A percentile compares a stretch with the other conserved stretches of the same genome.
These are phyloP conservation scores for Xylariaceae sp. DNA, from an alignment of 2,329 filamentous ascomycete genomes.

Conservation along the genomic window DNA sequence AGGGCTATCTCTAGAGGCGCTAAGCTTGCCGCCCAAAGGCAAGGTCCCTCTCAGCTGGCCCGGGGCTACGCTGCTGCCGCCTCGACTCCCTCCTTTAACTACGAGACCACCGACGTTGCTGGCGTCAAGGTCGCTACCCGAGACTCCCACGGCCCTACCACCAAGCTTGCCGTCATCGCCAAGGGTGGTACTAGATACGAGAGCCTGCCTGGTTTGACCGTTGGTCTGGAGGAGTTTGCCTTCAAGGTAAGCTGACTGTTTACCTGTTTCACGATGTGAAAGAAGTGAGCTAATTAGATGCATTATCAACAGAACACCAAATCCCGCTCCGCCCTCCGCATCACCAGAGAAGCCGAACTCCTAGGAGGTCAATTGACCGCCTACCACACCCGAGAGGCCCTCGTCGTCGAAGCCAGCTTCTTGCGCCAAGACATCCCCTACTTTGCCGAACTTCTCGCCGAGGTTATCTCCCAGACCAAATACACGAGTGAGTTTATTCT, in stretches of 20 bases:
- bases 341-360: constrained; percentile 91
- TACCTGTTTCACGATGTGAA: constrained; percentile 2
- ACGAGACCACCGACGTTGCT: constrained; percentile 79
- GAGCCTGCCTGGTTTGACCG: constrained; percentile 80
- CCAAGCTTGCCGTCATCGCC: constrained; percentile 84
- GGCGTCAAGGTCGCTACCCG: constrained; percentile 91
- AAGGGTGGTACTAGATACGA: constrained; percentile 95
- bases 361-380: constrained; percentile 85
- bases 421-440: constrained; percentile 93
- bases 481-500: constrained; percentile 61
- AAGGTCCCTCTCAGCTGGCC: constrained; percentile 52
- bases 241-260: constrained; percentile 69
- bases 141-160: constrained; percentile 83
- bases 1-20: constrained; percentile 55
- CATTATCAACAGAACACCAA: constrained; percentile 65
- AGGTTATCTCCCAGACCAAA: constrained; percentile 84
- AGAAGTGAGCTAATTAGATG: constrained; percentile 49
- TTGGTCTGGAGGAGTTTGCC: constrained; percentile 89
- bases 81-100: constrained; percentile 65
- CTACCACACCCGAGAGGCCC: constrained; percentile 87
- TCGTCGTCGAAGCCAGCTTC: constrained; percentile 92
- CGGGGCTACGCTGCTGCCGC: constrained; percentile 53
- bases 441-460: constrained; percentile 91
- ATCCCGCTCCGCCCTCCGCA: constrained; percentile 84
- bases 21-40: constrained; percentile 55